Base-by-base conservation (phyloP, 106 monocot species). In the Iris macrosiphon region DNA sequence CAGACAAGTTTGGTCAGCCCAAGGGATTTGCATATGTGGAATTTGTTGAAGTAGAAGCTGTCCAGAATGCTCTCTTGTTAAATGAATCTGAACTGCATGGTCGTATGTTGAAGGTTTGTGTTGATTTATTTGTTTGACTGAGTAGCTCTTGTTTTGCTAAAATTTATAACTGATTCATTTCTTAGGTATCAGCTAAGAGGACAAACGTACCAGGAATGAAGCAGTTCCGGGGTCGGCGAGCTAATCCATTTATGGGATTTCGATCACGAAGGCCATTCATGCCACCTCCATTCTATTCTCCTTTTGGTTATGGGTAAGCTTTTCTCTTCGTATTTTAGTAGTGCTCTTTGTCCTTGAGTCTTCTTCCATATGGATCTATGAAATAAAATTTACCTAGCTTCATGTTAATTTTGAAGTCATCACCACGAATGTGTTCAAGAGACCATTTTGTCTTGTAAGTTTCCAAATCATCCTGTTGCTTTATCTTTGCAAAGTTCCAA, bases 21-120 rank as follows among this genome's bases (percentile, higher is more conserved):
- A 80, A 80, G 60, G 80, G 80, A 19, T 80, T 70, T 70, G 80
- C 80, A 14, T 80, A 80, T 62, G 80, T 80, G 24, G 80, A 80
- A 49, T 80, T 80, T 74, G 75, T 69, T 60, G 80, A 80, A 65
- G 62, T 70, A 59, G 80, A 80, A 23, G 80, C 80, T 46, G 80
- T 80, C 37, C 80, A 75, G 55, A 80, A 80, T 31, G 70, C 80
- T 62, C 40, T 80, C 29, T 50, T 80, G 41, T 27, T 58, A 26
- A 78, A 72, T 58, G 78, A 78, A 33, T 67, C 78, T 9, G 78
- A 78, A 55, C 26, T 78, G 57, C 72, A 78, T 62, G 72, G 78
- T 57, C 78, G 78, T 30, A 67, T 62, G 23, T 62, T 78, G 51
- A 78, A 78, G 78, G 71, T 78, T 31, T 15, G 19, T 27, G 16